Evolutionary conservation across 768 basidiomycete genomes (phyloP).

Genomic region (Cystobasidium onofrii): DNA sequence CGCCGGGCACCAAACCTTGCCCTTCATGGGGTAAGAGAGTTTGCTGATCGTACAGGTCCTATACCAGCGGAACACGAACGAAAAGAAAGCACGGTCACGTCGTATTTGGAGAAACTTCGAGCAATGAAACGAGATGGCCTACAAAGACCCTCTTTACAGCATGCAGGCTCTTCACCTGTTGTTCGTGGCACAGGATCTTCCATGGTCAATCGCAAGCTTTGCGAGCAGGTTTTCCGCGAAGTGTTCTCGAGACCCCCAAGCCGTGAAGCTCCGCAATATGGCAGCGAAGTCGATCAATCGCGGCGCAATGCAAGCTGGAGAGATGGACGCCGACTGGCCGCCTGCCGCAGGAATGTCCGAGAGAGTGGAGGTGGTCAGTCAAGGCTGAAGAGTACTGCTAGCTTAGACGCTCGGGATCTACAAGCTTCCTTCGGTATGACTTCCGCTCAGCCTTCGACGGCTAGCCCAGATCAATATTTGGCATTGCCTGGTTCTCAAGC

Average conservation of each 20-base stretch:
- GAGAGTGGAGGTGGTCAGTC: not conserved
- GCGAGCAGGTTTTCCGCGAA: conserved; percentile 89
- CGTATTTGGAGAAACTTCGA: not conserved
- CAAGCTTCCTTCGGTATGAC: conserved; percentile 4
- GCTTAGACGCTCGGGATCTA: conserved; percentile 24
- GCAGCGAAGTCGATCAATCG: not conserved
- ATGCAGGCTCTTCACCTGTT: conserved; percentile 43
- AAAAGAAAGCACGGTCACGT: not conserved
- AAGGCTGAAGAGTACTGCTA: conserved; percentile 16
- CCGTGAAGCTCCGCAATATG: not conserved
- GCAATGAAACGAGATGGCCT: not conserved
- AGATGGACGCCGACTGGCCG: conserved; percentile 26
- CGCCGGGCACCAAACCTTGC: not conserved
- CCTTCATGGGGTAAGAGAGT: not conserved
- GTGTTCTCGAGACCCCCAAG: conserved; percentile 51
- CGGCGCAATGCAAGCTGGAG: conserved; percentile 34
- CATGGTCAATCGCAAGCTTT: conserved; percentile 82
- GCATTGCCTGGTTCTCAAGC: conserved; percentile 19
- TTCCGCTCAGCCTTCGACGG: not conserved
- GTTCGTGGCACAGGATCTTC: conserved; percentile 85
- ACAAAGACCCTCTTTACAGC: conserved; percentile 40
- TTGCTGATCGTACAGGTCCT: not conserved
- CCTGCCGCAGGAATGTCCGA: not conserved
- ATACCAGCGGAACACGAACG: not conserved
- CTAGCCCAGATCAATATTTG: not conserved